Evolutionary conservation across 2,329 filamentous ascomycete species (phyloP).

Genomic region (Calonectria ilicicola): DNA sequence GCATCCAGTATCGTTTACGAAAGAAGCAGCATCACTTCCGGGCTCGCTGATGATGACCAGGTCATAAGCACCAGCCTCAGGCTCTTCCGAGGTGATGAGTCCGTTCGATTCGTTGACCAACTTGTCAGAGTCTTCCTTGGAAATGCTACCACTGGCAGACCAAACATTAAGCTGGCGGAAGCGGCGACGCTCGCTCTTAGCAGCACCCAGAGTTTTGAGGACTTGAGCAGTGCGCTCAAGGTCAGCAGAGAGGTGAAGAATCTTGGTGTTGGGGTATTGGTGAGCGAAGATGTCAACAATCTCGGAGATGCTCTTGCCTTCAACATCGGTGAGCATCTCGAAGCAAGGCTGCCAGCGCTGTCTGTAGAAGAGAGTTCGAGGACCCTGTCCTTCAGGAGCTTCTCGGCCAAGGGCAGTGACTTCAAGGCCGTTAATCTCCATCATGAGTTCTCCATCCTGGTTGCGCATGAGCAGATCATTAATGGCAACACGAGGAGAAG

Average conservation of each 20-base stretch:
- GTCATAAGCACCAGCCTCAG: conserved; percentile 30
- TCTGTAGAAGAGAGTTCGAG: conserved; percentile 38
- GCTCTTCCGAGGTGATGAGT: conserved; percentile 29
- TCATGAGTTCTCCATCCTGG: conserved; percentile 31
- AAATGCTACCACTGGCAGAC: conserved; percentile 24
- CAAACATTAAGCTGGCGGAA: conserved; percentile 35
- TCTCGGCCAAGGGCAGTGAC: conserved; percentile 38
- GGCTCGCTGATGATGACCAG: conserved; percentile 37
- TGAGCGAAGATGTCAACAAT: conserved; percentile 39
- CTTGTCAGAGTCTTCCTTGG: conserved; percentile 22
- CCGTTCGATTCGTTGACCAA: conserved; percentile 10
- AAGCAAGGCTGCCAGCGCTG: conserved; percentile 41
- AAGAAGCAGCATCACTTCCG: conserved; percentile 25
- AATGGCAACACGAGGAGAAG: conserved; percentile 39
- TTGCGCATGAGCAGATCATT: conserved; percentile 39
- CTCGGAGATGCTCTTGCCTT: conserved; percentile 27
- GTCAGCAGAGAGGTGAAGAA: conserved; percentile 35
- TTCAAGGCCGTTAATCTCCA: conserved; percentile 38
- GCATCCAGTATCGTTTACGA: conserved; percentile 61
- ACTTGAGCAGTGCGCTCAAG: conserved; percentile 28
- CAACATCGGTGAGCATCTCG: conserved; percentile 31
- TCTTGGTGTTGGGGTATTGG: conserved; percentile 38
- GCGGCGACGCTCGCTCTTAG: conserved; percentile 33
- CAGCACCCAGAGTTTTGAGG: conserved; percentile 26
- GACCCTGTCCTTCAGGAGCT: conserved; percentile 29